Evolutionary conservation across 2,329 filamentous ascomycete species (phyloP), one percentile per base, ranked within the genome.

Genomic region (Colletotrichum tropicicola): DNA sequence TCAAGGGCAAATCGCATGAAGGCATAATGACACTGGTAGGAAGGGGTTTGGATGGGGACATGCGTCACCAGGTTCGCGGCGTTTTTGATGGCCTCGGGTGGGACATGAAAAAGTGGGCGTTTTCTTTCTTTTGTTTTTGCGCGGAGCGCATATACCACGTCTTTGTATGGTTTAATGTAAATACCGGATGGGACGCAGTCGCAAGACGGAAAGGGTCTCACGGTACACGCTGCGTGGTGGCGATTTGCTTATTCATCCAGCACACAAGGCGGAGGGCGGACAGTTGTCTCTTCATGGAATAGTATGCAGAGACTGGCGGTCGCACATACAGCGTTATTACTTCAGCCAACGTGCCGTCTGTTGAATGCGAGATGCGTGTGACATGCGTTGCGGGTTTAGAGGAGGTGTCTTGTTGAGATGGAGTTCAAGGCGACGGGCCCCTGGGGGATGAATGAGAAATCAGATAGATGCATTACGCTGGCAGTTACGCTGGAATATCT

Each of bases 91-190:
- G 58, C 44, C 23, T 49, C 30, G 49, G 57, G 35, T 43, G 41
- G 32, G 45, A 53, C 51, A 62, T 45, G 23, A 54, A 41, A 44
- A 59, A 25, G 49, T n/a, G 62, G 61, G 57, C 57, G 49, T 61
- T 65, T 35, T 39, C 25, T 48, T 45, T 55, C 19, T 37, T 44
- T 44, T 44, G 17, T 27, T 28, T n/a, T 13, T 17, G 62, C 58
- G 57, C 62, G 51, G 58, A 56, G 57, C 49, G 57, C 62, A 56
- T 35, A 65, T 65, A 65, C 57, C 62, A 65, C 37, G 43, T 65
- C 49, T 15, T 44, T 56, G 62, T 62, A 65, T 56, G 62, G 57
- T 23, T 61, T 65, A 56, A 62, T 65, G 57, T 56, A 55, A 52
- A 62, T 62, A 65, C 51, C 28, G 51, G 54, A 28, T 15, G 58